Evolutionary conservation across 1,284 basidiomycete species (phyloP).

Genomic region (Fistulina hepatica): DNA sequence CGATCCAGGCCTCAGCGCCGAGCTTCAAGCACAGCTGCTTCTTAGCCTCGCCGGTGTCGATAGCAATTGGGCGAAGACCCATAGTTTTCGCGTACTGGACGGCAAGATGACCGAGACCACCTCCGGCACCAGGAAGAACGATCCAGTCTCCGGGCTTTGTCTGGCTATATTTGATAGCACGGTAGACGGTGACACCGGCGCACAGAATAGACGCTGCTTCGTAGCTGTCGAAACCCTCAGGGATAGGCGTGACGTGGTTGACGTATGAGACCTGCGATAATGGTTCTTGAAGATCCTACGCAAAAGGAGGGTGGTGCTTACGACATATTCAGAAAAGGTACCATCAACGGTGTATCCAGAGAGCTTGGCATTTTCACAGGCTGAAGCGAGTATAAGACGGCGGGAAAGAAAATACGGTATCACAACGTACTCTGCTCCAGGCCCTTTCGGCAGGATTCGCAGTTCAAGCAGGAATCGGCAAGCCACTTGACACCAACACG

Average conservation of each 20-base stretch:
- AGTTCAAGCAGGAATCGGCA: slow-evolving; percentile 58
- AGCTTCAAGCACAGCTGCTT: slow-evolving; percentile 53
- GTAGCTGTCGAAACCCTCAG: slow-evolving; percentile 50
- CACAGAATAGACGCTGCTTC: slow-evolving; percentile 78
- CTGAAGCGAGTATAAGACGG: slow-evolving; percentile 17
- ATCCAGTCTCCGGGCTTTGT: slow-evolving; percentile 74
- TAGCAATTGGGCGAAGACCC: slow-evolving; percentile 72
- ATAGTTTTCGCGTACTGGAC: slow-evolving; percentile 69
- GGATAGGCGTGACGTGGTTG: slow-evolving; percentile 67
- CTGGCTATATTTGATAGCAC: slow-evolving; percentile 69
- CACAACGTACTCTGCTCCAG: slow-evolving; percentile 53
- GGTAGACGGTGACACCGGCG: slow-evolving; percentile 75
- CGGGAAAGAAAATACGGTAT: not conserved
- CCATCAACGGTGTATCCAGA: slow-evolving; percentile 75
- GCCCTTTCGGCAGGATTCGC: slow-evolving; percentile 66
- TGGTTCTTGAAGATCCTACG: too few species aligned
- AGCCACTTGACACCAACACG: slow-evolving; percentile 86
- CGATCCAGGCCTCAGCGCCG: slow-evolving; percentile 73
- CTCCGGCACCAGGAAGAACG: slow-evolving; percentile 71
- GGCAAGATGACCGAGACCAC: slow-evolving; percentile 65
- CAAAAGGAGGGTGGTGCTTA: too few species aligned
- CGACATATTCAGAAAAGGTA: slow-evolving; percentile 75
- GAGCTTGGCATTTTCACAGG: slow-evolving; percentile 47
- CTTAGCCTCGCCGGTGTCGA: slow-evolving; percentile 73
- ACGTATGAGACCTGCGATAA: slow-evolving; percentile 62